Conservation (phyloP, 805 yeast species). For the Wickerhamomyces canadensis region DNA sequence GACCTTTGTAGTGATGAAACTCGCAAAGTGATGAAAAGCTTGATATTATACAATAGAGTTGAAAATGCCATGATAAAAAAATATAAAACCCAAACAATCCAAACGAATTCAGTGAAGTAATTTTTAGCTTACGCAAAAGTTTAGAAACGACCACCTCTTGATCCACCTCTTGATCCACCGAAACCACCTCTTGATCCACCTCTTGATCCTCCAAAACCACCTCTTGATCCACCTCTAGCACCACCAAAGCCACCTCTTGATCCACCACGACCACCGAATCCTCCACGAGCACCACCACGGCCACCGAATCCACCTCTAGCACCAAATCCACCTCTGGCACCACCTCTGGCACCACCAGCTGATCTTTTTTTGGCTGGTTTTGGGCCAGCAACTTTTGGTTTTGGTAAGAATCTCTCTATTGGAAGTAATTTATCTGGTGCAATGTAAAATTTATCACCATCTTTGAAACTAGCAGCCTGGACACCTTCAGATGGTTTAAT, state of each 20-base stretch:
- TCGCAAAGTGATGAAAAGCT: no score
- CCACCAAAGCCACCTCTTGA: constrained; percentile 30
- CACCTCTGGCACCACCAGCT: constrained; percentile 37
- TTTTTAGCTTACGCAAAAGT: no score
- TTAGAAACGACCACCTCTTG: constrained; percentile 24
- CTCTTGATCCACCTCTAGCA: constrained; percentile 26
- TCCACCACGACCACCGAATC: constrained; percentile 18
- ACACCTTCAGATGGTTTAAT: constrained; percentile 96
- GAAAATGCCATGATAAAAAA: no score
- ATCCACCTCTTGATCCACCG: no score
- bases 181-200: constrained; percentile 33
- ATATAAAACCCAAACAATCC: no score
- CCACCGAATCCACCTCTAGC: constrained; percentile 27
- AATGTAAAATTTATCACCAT: constrained; percentile 93
- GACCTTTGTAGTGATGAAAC: no score
- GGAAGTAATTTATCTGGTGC: constrained; percentile 95
- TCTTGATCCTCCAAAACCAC: constrained; percentile 25
- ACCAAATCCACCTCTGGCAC: constrained; percentile 26
- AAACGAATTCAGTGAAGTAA: no score
- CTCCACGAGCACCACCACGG: constrained; percentile 20
- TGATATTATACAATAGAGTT: no score
- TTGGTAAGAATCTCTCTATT: constrained; percentile 93
- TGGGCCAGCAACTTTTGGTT: constrained; percentile 85
- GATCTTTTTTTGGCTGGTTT: constrained; percentile 69
- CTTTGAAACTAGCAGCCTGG: constrained; percentile 87